Conservation (phyloP, 345 rosid species). For the Firmiana major region DNA sequence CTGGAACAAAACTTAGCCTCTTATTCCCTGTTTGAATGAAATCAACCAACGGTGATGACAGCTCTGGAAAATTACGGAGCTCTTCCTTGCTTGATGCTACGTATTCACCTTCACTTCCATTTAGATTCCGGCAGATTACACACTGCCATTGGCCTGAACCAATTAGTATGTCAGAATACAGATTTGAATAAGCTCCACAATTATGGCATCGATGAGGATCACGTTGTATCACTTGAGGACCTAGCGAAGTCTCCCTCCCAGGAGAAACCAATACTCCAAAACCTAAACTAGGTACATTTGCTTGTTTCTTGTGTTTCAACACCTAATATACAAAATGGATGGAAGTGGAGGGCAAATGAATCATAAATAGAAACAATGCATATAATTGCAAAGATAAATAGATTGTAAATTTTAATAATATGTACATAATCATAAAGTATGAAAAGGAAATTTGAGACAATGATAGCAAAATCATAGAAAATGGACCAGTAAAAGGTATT, state of each 20-base stretch:
- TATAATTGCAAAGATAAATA: background rate
- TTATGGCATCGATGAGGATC: slow-evolving; percentile 87
- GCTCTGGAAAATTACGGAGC: slow-evolving; percentile 65
- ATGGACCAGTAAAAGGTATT: background rate
- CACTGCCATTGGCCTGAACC: slow-evolving; percentile 99
- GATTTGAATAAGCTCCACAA: slow-evolving; percentile 90
- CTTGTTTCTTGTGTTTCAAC: slow-evolving; percentile 80
- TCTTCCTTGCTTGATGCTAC: slow-evolving; percentile 71
- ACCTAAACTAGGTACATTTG: slow-evolving; percentile 84
- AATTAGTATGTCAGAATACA: slow-evolving; percentile 71
- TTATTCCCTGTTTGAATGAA: slow-evolving; percentile 84
- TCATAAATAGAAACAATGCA: background rate
- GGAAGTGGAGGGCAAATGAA: background rate
- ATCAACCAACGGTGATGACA: slow-evolving; percentile 75
- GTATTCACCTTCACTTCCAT: slow-evolving; percentile 88
- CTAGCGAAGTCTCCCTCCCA: slow-evolving; percentile 67
- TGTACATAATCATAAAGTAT: slow-evolving; percentile 25
- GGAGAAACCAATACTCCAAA: slow-evolving; percentile 94
- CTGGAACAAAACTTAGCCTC: slow-evolving; percentile 81
- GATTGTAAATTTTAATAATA: background rate
- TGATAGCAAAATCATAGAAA: background rate
- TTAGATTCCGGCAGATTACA: slow-evolving; percentile 62
- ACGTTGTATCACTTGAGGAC: slow-evolving; percentile 80
- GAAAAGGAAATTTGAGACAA: slow-evolving; percentile 39
- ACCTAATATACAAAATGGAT: slow-evolving; percentile 37